phyloP scores from a whole-genome alignment of 768 basidiomycete species.

The Filobasidium floriforme region DNA sequence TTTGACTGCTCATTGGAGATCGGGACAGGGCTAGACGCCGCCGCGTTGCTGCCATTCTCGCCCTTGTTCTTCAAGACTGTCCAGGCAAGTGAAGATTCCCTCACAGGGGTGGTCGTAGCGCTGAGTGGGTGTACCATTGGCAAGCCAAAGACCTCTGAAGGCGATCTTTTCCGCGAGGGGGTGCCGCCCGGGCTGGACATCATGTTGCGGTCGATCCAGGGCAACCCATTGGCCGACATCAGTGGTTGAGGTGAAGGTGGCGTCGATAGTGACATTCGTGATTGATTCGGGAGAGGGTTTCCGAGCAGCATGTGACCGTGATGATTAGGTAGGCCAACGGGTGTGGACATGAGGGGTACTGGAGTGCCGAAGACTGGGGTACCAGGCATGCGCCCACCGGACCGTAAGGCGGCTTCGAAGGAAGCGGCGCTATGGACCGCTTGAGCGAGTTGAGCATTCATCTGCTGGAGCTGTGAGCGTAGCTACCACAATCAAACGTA shows the following conservation, averaged over 20 bases:
- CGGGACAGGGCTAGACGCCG: neutral
- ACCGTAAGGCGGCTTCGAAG: neutral
- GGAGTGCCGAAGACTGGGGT: neutral
- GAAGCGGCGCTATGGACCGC: constrained; percentile 4
- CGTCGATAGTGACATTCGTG: neutral
- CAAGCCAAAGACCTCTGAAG: neutral
- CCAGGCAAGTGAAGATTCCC: constrained; percentile 2
- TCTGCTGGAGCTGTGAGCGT: constrained; percentile 4
- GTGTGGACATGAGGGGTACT: neutral
- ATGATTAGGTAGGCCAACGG: neutral
- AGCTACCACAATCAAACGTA: neutral
- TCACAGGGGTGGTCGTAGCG: neutral
- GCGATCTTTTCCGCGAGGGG: neutral
- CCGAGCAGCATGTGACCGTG: neutral
- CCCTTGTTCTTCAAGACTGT: constrained; percentile 3
- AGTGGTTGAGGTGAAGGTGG: constrained; percentile 1
- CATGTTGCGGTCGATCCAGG: neutral
- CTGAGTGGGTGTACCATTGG: neutral
- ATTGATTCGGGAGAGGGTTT: neutral
- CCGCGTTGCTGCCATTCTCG: neutral
- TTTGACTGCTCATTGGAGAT: neutral
- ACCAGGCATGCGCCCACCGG: neutral
- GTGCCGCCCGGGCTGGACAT: neutral
- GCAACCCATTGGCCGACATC: neutral
- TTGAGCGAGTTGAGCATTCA: constrained; percentile 9